Conservation (phyloP, 2,329 filamentous ascomycete species). For the Apiospora hydei region DNA sequence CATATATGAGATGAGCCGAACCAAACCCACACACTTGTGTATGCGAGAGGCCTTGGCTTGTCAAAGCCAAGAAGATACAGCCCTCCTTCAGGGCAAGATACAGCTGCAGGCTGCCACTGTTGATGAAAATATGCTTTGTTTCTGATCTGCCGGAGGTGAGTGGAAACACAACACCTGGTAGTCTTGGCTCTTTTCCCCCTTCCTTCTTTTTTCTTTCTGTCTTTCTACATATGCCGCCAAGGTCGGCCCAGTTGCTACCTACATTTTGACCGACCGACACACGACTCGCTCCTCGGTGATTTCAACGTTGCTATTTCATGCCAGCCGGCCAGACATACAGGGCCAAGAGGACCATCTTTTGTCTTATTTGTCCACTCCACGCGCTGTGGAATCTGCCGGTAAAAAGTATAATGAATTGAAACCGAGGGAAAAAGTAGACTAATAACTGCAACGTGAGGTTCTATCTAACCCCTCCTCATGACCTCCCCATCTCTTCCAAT, state of each 20-base stretch:
- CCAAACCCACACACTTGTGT: not conserved
- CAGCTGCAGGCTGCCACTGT: too few relatives aligned
- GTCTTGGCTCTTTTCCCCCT: not conserved
- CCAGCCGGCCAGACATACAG: not conserved
- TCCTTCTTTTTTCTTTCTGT: not conserved
- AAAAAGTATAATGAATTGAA: not conserved
- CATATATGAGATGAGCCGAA: not conserved
- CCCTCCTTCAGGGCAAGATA: too few relatives aligned
- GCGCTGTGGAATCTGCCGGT: not conserved
- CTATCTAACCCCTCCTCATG: not conserved
- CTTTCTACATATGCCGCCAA: not conserved
- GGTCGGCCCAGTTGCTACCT: not conserved
- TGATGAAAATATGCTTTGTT: not conserved
- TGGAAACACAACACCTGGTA: not conserved
- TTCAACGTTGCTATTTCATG: not conserved
- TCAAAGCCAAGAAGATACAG: not conserved
- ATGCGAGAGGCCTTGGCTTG: not conserved
- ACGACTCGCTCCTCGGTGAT: constrained; percentile 1
- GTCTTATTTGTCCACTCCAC: not conserved
- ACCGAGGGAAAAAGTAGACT: not conserved
- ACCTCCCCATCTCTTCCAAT: not conserved
- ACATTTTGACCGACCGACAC: not conserved
- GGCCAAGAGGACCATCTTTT: not conserved
- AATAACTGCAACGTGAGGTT: not conserved
- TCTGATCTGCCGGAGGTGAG: not conserved